phyloP scores from a whole-genome alignment of 2,329 filamentous ascomycete species.

The Aspergillus proliferans region DNA sequence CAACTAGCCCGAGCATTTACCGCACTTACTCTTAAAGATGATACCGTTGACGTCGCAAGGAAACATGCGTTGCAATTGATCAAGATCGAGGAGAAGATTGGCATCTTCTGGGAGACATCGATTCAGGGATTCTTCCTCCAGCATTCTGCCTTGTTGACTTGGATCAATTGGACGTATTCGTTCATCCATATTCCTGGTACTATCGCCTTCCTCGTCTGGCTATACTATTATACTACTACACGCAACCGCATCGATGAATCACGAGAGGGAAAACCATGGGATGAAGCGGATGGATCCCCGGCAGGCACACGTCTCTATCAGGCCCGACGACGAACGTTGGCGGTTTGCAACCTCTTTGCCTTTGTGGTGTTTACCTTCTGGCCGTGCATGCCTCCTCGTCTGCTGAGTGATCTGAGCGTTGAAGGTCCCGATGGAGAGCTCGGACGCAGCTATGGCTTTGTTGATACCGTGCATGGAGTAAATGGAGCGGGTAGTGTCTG shows the following conservation, averaged over 20 bases:
- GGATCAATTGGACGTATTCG: constrained; percentile 67
- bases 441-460: constrained; percentile 55
- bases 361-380: constrained; percentile 55
- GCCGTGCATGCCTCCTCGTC: constrained; percentile 56
- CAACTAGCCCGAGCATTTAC: constrained; percentile 68
- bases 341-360: constrained; percentile 53
- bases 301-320: constrained; percentile 51
- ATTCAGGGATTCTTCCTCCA: constrained; percentile 55
- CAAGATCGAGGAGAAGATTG: constrained; percentile 57
- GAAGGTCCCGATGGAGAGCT: constrained; percentile 51
- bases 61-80: constrained; percentile 63
- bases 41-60: constrained; percentile 62
- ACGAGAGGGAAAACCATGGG: constrained; percentile 33
- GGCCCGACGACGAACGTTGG: constrained; percentile 51
- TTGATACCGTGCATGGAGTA: constrained; percentile 53
- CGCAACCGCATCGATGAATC: constrained; percentile 44
- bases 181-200: constrained; percentile 75
- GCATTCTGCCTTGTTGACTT: constrained; percentile 54
- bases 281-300: constrained; percentile 33
- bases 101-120: constrained; percentile 59
- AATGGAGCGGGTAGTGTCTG: constrained; percentile 61
- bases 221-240: constrained; percentile 66
- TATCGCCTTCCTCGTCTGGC: constrained; percentile 60
- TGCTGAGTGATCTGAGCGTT: constrained; percentile 50
- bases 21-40: constrained; percentile 61